Evolutionary conservation across 2,329 filamentous ascomycete genomes (phyloP), one percentile per base, ranked within the genome.

Genomic region (Colletotrichum sublineola): DNA sequence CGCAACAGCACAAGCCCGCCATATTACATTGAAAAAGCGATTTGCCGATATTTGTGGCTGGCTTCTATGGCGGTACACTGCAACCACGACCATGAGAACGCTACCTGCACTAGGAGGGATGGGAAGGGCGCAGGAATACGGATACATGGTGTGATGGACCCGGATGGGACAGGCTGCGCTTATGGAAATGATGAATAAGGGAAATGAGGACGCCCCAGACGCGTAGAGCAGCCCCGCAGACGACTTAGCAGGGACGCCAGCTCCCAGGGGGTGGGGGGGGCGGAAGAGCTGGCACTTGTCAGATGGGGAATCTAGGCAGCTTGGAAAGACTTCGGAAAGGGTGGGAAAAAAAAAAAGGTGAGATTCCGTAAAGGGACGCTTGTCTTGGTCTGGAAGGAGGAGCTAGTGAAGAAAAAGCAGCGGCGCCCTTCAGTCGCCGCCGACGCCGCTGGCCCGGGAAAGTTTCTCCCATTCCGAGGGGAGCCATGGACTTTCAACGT

Each of bases 141-240:
- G 42, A 18, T 24, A 24, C 24, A 6, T 24, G 46, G 44, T 70
- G 61, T 62, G 24, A 67, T 66, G 70, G 14, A 5, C 61, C 48
- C 14, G 48, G n/a, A 40, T 36, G 38, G 38, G 55, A 73, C 57
- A 66, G 55, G 24, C 20, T 57, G 50, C 48, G 12, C 15, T 38
- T 24, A 31, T 58, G 46, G 67, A 67, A 62, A 71, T 50, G 55
- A 66, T 66, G 61, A 57, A 53, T 52, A 48, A 60, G 61, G 67
- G 64, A 71, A 71, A 66, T 62, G 70, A 62, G 55, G 44, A 60
- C 58, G 69, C 69, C 58, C 50, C 33, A 7, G 56, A n/a, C 57
- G 50, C 57, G 63, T 55, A 61, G 63, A 61, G 63, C 48, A 56
- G 14, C n/a, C 48, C 40, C 56, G 63, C 42, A 48, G 58, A 53